phyloP scores from a whole-genome alignment of 2,329 filamentous ascomycete genomes.

The Talaromyces atroroseus region DNA sequence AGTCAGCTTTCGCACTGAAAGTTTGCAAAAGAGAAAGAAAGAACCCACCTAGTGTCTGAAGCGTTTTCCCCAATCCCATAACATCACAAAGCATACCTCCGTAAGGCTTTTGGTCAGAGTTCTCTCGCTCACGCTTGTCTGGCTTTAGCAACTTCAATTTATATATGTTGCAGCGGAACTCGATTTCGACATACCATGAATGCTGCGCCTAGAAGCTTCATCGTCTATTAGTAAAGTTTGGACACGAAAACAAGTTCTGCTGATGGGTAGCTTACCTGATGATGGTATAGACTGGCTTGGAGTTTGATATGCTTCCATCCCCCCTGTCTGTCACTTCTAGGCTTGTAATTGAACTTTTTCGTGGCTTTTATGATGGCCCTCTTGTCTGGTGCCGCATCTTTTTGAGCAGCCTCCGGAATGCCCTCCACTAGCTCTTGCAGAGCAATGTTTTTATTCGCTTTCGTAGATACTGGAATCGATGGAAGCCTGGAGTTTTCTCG shows the following conservation, averaged over 20 bases:
- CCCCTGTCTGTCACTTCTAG: slow-evolving; percentile 24
- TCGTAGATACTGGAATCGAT: slow-evolving; percentile 21
- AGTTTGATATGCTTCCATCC: slow-evolving; percentile 31
- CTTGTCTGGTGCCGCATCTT: slow-evolving; percentile 22
- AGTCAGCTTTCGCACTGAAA: not conserved
- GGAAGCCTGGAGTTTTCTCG: slow-evolving; percentile 20
- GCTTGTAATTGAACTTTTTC: slow-evolving; percentile 23
- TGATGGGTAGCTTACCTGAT: slow-evolving; percentile 24
- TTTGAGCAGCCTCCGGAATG: slow-evolving; percentile 24
- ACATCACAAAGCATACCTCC: slow-evolving; percentile 37
- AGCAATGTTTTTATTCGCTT: slow-evolving; percentile 24
- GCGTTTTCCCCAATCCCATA: slow-evolving; percentile 40
- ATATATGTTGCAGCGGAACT: not conserved
- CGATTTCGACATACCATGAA: slow-evolving; percentile 27
- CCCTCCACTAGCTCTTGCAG: slow-evolving; percentile 27
- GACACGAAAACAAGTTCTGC: not conserved
- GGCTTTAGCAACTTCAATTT: slow-evolving; percentile 13
- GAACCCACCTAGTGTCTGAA: slow-evolving; percentile 29
- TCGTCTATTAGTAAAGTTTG: slow-evolving; percentile 16
- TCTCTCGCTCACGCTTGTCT: slow-evolving; percentile 28
- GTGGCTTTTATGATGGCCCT: slow-evolving; percentile 22
- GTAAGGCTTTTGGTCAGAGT: slow-evolving; percentile 17
- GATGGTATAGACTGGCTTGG: slow-evolving; percentile 28
- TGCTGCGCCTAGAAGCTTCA: slow-evolving; percentile 25
- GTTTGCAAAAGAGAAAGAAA: not conserved